Conservation (phyloP, 768 basidiomycete species). For the Terana coerulea region DNA sequence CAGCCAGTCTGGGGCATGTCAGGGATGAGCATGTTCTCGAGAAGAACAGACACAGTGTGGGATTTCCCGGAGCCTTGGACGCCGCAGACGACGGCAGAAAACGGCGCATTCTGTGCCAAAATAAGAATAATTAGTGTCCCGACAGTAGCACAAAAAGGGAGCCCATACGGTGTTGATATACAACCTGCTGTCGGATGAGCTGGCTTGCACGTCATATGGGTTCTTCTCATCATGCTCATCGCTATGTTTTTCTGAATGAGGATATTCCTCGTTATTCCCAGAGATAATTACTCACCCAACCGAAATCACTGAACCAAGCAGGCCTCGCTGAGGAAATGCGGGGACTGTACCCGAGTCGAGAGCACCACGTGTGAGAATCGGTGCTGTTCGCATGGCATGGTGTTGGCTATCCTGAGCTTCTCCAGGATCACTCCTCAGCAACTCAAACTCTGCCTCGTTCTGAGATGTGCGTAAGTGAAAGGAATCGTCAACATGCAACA, state of each 20-base stretch:
- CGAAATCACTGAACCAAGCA: constrained; percentile 47
- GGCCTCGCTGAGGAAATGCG: constrained; percentile 54
- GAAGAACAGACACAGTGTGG: constrained; percentile 61
- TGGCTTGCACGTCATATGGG: constrained; percentile 26
- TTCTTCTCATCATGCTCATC: background rate
- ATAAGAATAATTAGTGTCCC: background rate
- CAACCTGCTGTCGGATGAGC: constrained; percentile 52
- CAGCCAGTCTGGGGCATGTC: constrained; percentile 46
- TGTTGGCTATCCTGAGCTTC: constrained; percentile 4
- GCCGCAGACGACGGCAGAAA: constrained; percentile 73
- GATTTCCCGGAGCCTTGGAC: constrained; percentile 79
- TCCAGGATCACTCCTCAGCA: background rate
- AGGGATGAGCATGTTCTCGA: constrained; percentile 70
- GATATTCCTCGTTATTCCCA: background rate
- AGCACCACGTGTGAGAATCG: constrained; percentile 27
- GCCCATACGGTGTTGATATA: constrained; percentile 63
- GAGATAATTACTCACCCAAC: background rate
- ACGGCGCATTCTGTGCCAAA: constrained; percentile 60
- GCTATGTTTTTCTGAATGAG: background rate
- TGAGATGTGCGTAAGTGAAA: too few species aligned
- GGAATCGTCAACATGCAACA: too few species aligned
- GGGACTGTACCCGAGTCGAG: constrained; percentile 16
- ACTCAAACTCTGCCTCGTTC: background rate
- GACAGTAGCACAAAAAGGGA: background rate
- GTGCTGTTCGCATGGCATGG: constrained; percentile 27